Percentiles rank a stretch among this genome's conserved stretches.
Evolutionary conservation across 1,284 basidiomycete genomes (phyloP).

Genomic region (Phellinidium pouzarii): DNA sequence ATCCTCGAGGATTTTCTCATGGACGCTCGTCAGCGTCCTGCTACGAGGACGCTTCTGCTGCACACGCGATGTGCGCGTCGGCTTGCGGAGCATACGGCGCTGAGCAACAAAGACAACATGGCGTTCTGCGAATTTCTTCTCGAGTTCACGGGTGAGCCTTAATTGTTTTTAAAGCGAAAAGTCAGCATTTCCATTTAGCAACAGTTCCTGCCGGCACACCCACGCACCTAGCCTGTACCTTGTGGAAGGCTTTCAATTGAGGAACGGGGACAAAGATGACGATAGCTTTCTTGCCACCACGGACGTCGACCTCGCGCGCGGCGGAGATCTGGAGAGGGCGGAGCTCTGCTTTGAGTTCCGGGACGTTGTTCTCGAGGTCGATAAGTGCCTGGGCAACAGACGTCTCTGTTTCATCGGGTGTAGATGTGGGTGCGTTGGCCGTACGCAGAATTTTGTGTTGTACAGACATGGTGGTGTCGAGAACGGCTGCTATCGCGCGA

Average conservation of each 20-base stretch:
- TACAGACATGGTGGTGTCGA: slow-evolving; percentile 48
- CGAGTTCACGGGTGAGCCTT: slow-evolving; percentile 96
- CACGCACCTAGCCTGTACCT: slow-evolving; percentile 92
- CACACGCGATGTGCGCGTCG: slow-evolving; percentile 86
- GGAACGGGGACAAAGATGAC: slow-evolving; percentile 98
- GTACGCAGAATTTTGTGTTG: slow-evolving; percentile 90
- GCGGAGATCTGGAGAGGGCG: slow-evolving; percentile 95
- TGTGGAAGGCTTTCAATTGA: slow-evolving; percentile 98
- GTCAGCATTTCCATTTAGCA: slow-evolving; percentile 1
- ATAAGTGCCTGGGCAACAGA: slow-evolving; percentile 93
- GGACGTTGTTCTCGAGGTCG: slow-evolving; percentile 97
- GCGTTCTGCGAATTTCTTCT: slow-evolving; percentile 99
- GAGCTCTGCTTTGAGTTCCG: slow-evolving; percentile 96
- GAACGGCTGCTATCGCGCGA: background rate
- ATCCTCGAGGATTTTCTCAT: slow-evolving; percentile 98
- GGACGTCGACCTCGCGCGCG: slow-evolving; percentile 98
- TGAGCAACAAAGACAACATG: slow-evolving; percentile 99
- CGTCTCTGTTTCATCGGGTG: slow-evolving; percentile 91
- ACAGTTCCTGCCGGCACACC: background rate
- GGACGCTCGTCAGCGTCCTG: slow-evolving; percentile 95
- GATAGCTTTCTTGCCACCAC: slow-evolving; percentile 99
- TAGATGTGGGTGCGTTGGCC: slow-evolving; percentile 87
- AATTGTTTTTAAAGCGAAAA: too few species aligned
- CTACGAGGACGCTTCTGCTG: slow-evolving; percentile 96
- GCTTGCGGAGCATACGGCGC: slow-evolving; percentile 97